Evolutionary conservation across 2,329 filamentous ascomycete genomes (phyloP), one percentile per base, ranked within the genome.

Genomic region (Fusarium caatingaense): DNA sequence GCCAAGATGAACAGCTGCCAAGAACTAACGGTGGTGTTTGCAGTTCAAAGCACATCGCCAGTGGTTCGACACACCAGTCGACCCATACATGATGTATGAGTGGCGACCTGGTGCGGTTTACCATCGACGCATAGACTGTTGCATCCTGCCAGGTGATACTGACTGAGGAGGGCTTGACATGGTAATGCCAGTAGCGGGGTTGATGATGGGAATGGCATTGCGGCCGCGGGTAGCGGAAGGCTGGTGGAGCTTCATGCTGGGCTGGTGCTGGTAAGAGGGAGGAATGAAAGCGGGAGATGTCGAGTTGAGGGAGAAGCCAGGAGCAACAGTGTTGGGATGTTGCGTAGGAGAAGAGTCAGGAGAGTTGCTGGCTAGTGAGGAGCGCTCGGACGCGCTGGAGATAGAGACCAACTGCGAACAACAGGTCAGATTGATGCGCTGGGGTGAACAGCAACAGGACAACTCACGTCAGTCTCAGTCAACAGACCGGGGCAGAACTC

Each of bases 181-280:
- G 77, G 89, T 88, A 80, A 94, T 90, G 77, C 96, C 94, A 60
- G 95, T 98, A 74, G 89, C 92, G 57, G 96, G 96, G 86, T 99
- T 97, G 82, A 98, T 93, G 80, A 99, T 99, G 64, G 95, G 95
- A 73, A 98, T 98, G 77, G 96, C 93, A 81, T 98, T 98, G 81
- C 94, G 93, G 62, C 92, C 89, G 74, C 96, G 93, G 70, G 94
- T 93, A 67, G 94, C 93, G 67, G 94, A 87, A 66, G 94, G 93
- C 85, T 98, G 95, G 82, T 97, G 93, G 68, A 97, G 86, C 84
- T 97, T 98, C 75, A 95, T 75, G 85, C 81, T 89, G 68, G 83
- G 81, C 65, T 86, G 89, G 76, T 89, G 91, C 76, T 92, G 90
- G 81, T 88, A 92, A 74, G 85, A 82, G 34, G 90, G 86, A 56